Evolutionary conservation across 495 filamentous ascomycete genomes (phyloP).

Genomic region (Hypoxylon trugodes): DNA sequence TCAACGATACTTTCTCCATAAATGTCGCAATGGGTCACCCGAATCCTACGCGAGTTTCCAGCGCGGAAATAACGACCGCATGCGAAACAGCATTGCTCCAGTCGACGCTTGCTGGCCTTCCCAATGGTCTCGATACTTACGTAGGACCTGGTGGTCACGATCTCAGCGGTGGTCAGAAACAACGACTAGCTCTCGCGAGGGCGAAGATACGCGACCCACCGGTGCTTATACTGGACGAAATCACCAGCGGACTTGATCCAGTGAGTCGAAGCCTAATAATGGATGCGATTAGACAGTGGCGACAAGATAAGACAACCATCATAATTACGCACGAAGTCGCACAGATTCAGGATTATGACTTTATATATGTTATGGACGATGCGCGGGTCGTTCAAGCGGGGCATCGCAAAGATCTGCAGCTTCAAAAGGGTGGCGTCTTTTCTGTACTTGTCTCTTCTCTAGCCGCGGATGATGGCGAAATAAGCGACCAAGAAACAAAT

Average conservation of each 20-base stretch:
- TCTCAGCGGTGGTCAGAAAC: slow-evolving; percentile 87
- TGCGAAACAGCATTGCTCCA: slow-evolving; percentile 74
- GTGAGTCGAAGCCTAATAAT: slow-evolving; percentile 73
- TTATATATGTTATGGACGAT: slow-evolving; percentile 80
- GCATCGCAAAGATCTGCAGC: slow-evolving; percentile 46
- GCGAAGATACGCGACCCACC: slow-evolving; percentile 80
- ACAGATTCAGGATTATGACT: slow-evolving; percentile 78
- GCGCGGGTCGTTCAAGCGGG: slow-evolving; percentile 77
- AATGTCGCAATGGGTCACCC: slow-evolving; percentile 82
- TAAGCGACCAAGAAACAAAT: background rate
- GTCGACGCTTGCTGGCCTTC: slow-evolving; percentile 73
- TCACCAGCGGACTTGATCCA: slow-evolving; percentile 83
- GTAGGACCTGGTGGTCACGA: slow-evolving; percentile 74
- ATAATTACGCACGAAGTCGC: slow-evolving; percentile 92
- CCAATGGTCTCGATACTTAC: slow-evolving; percentile 75
- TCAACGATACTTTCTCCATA: slow-evolving; percentile 79
- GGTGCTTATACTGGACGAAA: slow-evolving; percentile 88
- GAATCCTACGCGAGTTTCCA: slow-evolving; percentile 57
- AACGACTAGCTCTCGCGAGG: slow-evolving; percentile 77
- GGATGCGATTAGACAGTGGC: slow-evolving; percentile 75
- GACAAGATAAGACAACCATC: slow-evolving; percentile 83
- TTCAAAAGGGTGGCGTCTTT: slow-evolving; percentile 45
- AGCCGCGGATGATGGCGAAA: background rate
- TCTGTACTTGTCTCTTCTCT: slow-evolving; percentile 27
- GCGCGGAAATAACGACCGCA: slow-evolving; percentile 65